phyloP scores from a whole-genome alignment of 805 yeast species.

The Candida pseudoglaebosa region DNA sequence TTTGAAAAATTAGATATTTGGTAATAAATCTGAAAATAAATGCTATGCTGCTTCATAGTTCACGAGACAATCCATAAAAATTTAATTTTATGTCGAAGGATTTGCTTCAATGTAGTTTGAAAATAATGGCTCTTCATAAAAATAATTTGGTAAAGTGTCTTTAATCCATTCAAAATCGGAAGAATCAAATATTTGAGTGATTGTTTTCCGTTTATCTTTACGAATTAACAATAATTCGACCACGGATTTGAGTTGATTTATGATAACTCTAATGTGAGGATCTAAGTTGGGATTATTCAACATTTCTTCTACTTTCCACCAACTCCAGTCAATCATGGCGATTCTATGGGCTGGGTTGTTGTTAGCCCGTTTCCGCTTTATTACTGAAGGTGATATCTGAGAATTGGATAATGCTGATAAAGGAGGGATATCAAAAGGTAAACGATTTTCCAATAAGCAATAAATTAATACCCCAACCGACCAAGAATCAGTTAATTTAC shows the following conservation, averaged over 20 bases:
- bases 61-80: too few relatives aligned
- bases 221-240: slow-evolving; percentile 35
- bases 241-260: slow-evolving; percentile 21
- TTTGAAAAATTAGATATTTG: too few relatives aligned
- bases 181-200: slow-evolving; percentile 14
- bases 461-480: slow-evolving; percentile 90
- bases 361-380: slow-evolving; percentile 38
- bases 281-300: slow-evolving; percentile 9
- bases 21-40: too few relatives aligned
- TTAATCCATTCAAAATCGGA: slow-evolving; percentile 24
- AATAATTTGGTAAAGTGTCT: slow-evolving; percentile 13
- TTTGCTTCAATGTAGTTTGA: too few relatives aligned
- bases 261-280: slow-evolving; percentile 14
- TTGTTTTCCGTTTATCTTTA: slow-evolving; percentile 28
- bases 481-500: slow-evolving; percentile 91
- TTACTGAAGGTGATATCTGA: slow-evolving; percentile 33
- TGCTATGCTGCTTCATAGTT: too few relatives aligned
- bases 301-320: slow-evolving; percentile 48
- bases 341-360: slow-evolving; percentile 79
- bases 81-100: too few relatives aligned
- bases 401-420: slow-evolving; percentile 27
- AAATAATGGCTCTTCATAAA: too few relatives aligned
- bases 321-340: slow-evolving; percentile 89
- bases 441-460: slow-evolving; percentile 74
- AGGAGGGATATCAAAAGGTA: slow-evolving; percentile 91